Conservation (phyloP, 805 yeast species). For the Starmerella geochares region DNA sequence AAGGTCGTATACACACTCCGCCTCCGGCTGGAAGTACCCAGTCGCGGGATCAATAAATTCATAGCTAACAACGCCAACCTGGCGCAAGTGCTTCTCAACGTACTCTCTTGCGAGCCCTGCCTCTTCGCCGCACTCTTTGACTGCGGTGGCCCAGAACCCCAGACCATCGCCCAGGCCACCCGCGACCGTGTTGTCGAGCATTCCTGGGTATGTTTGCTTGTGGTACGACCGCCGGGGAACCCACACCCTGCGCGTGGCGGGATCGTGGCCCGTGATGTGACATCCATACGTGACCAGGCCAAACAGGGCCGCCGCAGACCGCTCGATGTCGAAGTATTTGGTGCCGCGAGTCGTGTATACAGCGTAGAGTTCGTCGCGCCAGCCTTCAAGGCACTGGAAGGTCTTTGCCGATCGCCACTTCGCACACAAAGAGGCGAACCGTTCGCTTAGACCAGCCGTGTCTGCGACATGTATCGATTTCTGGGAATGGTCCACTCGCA, state of each 20-base stretch:
- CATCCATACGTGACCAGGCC: constrained; percentile 89
- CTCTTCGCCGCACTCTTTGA: constrained; percentile 84
- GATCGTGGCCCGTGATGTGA: constrained; percentile 65
- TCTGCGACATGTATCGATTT: constrained; percentile 9
- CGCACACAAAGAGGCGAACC: constrained; percentile 21
- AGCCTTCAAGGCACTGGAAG: constrained; percentile 35
- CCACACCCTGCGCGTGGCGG: constrained; percentile 44
- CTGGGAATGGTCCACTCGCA: constrained; percentile 6
- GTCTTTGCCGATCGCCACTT: constrained; percentile 22
- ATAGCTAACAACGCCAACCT: constrained; percentile 65
- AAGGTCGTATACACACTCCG: constrained; percentile 70
- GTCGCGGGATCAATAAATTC: constrained; percentile 35
- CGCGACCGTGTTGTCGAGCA: constrained; percentile 87
- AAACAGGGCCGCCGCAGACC: constrained; percentile 68
- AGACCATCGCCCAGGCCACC: constrained; percentile 86
- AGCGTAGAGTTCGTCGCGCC: constrained; percentile 80
- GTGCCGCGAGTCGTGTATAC: constrained; percentile 47
- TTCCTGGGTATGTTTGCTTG: constrained; percentile 82
- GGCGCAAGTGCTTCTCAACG: constrained; percentile 37
- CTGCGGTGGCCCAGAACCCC: constrained; percentile 61
- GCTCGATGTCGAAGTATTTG: constrained; percentile 63
- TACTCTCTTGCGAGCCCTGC: constrained; percentile 59
- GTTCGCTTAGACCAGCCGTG: constrained; percentile 6
- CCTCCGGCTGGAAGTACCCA: constrained; percentile 78
- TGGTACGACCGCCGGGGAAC: constrained; percentile 67